A percentile compares a stretch with the other conserved stretches of the same genome.
Evolutionary conservation across 169 alveolate species (phyloP).

Genomic region (Plasmodium sp.): DNA sequence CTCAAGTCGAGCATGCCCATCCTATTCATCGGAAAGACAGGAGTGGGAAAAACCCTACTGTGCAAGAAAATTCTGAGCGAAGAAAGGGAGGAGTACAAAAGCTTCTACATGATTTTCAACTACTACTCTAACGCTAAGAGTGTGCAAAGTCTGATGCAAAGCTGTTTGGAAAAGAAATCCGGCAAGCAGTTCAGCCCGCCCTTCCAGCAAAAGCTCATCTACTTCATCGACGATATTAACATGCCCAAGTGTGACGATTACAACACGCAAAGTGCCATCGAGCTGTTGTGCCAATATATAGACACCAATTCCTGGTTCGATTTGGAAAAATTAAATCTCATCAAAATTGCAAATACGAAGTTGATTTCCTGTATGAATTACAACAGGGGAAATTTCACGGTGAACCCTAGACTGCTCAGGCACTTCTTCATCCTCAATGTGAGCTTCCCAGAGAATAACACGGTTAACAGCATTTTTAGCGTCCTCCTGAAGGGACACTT

Average conservation of each 20-base stretch:
- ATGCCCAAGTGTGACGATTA: slow-evolving; percentile 97
- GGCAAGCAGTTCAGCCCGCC: slow-evolving; percentile 96
- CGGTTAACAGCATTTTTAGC: slow-evolving; percentile 93
- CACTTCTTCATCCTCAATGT: slow-evolving; percentile 96
- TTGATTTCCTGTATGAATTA: slow-evolving; percentile 95
- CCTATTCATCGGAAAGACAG: slow-evolving; percentile 59
- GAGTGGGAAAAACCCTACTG: slow-evolving; percentile 91
- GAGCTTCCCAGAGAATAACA: slow-evolving; percentile 95
- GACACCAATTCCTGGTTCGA: slow-evolving; percentile 96
- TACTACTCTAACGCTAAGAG: slow-evolving; percentile 79
- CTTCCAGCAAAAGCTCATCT: slow-evolving; percentile 93
- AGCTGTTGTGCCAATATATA: slow-evolving; percentile 93
- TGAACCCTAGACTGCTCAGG: slow-evolving; percentile 94
- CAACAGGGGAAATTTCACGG: slow-evolving; percentile 95
- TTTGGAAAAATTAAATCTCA: slow-evolving; percentile 91
- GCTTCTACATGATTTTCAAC: slow-evolving; percentile 83
- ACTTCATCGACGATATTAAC: slow-evolving; percentile 96
- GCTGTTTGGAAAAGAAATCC: slow-evolving; percentile 94
- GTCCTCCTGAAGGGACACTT: slow-evolving; percentile 94
- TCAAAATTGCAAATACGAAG: slow-evolving; percentile 94
- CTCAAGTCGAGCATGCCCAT: slow-evolving; percentile 55
- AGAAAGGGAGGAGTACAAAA: slow-evolving; percentile 91
- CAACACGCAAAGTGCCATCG: slow-evolving; percentile 96
- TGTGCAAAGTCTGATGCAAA: slow-evolving; percentile 83
- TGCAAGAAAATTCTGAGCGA: slow-evolving; percentile 94